Conservation (phyloP, 208 protist species). For the Wallacemonas sp. region DNA sequence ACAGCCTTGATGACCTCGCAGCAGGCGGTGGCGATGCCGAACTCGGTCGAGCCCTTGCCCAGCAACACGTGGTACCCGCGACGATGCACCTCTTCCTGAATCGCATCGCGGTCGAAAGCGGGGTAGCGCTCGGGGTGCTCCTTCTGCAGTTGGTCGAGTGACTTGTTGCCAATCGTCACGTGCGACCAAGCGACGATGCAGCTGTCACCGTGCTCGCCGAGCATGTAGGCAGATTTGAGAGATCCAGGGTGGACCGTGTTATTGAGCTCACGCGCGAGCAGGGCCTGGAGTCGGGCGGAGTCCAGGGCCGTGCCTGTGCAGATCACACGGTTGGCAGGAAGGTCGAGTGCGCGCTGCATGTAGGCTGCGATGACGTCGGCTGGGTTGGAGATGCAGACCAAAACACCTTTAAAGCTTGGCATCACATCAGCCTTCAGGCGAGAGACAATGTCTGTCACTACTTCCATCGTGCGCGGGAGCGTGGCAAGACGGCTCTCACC, state of each 20-base stretch:
- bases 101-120: constrained; percentile 31
- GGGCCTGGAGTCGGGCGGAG: constrained; percentile 39
- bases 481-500: constrained; percentile 35
- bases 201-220: constrained; percentile 53
- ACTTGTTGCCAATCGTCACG: constrained; percentile 33
- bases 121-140: constrained; percentile 40
- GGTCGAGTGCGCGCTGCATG: constrained; percentile 34
- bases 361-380: constrained; percentile 41
- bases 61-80: constrained; percentile 44
- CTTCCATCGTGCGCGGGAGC: constrained; percentile 38
- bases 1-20: constrained; percentile 41
- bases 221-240: constrained; percentile 50
- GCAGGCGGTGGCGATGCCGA: constrained; percentile 38
- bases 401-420: constrained; percentile 34
- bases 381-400: constrained; percentile 49
- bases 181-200: constrained; percentile 49
- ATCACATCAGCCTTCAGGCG: constrained; percentile 30
- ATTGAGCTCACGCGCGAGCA: constrained; percentile 30
- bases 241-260: constrained; percentile 32
- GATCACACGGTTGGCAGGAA: constrained; percentile 43
- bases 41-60: constrained; percentile 52
- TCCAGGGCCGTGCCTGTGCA: constrained; percentile 47
- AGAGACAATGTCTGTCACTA: constrained; percentile 31
- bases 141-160: constrained; percentile 37
- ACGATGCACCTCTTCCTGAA: constrained; percentile 42